Base-by-base conservation (phyloP, 2,329 filamentous ascomycete genomes). In the Aspergillus japonicus region DNA sequence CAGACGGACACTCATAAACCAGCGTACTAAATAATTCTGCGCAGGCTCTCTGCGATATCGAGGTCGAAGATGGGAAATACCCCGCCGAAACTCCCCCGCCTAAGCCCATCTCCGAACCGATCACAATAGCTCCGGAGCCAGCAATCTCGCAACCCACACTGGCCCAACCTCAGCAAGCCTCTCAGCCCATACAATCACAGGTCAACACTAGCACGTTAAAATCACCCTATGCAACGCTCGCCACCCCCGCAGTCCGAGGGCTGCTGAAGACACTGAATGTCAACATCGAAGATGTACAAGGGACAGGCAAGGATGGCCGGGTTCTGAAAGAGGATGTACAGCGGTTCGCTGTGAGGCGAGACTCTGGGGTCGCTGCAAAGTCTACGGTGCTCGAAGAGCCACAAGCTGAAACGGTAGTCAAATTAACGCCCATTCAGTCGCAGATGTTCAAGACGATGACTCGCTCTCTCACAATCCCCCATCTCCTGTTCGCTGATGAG, bases 381-480 rank as follows among this genome's bases (percentile, higher is more conserved):
- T 53, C 73, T 52, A 65, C 75, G 62, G 67, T 74, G 23, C 68
- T 82, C 2, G 78, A 79, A 50, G 62, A 72, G 47, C 71, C 68
- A 47, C 89, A 90, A 74, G 80, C 79, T 56, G 95, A 98, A 76
- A 89, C 87, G 8, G 77, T 82, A 2, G 82, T 89, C 33, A 80
- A 85, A 59, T 81, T 99, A 62, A 91, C 91, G 12, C 88, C 88
- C 42, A 89, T 91, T 14, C 94, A 98, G 78, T 83, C 85, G 42
- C 89, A 92, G 72, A 99, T 99, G 95, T 98, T 96, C 87, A 97
- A 96, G 80, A 85, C 88, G 61, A 99, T 99, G 95, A 97, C 94
- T 14, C 87, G 87, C 60, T 97, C 94, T 2, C 84, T 99, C 64
- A 86, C 78, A 54, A 98, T 97, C 68, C 95, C 95, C 0, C 95